Conservation (phyloP, 164 flowering plant species). For the Kalanchoe fedtschenkoi region DNA sequence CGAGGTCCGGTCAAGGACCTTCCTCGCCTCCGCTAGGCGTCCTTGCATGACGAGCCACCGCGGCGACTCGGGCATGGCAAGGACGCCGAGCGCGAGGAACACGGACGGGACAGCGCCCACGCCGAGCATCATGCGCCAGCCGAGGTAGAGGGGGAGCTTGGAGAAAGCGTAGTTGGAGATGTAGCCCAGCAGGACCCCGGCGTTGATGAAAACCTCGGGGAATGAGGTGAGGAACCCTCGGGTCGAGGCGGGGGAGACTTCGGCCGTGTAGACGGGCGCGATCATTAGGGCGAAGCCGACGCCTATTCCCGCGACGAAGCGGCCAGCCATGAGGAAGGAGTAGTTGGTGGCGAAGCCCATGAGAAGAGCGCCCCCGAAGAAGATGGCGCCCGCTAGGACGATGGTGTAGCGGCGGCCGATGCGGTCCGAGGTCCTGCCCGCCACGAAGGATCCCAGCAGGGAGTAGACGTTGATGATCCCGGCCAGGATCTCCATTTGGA, state of each 20-base stretch:
- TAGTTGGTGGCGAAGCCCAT: constrained; percentile 73
- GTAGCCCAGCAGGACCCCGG: constrained; percentile 69
- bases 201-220: constrained; percentile 69
- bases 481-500: constrained; percentile 49
- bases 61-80: constrained; percentile 74
- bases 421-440: constrained; percentile 69
- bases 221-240: constrained; percentile 72
- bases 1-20: constrained; percentile 38
- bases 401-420: constrained; percentile 78
- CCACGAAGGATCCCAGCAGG: constrained; percentile 54
- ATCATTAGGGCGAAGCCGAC: constrained; percentile 82
- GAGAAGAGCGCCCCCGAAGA: constrained; percentile 54
- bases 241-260: constrained; percentile 54
- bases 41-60: constrained; percentile 76
- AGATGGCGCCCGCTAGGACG: constrained; percentile 45
- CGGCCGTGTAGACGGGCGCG: constrained; percentile 69
- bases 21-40: constrained; percentile 35
- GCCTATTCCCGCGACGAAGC: constrained; percentile 67
- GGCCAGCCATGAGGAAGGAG: constrained; percentile 47
- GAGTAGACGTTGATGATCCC: constrained; percentile 63
- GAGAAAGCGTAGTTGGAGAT: constrained; percentile 43
- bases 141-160: constrained; percentile 26
- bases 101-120: constrained; percentile 51
- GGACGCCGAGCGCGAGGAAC: constrained; percentile 31
- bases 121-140: constrained; percentile 80